phyloP scores from a whole-genome alignment of 129 eudicot species.

The Silybum marianum region DNA sequence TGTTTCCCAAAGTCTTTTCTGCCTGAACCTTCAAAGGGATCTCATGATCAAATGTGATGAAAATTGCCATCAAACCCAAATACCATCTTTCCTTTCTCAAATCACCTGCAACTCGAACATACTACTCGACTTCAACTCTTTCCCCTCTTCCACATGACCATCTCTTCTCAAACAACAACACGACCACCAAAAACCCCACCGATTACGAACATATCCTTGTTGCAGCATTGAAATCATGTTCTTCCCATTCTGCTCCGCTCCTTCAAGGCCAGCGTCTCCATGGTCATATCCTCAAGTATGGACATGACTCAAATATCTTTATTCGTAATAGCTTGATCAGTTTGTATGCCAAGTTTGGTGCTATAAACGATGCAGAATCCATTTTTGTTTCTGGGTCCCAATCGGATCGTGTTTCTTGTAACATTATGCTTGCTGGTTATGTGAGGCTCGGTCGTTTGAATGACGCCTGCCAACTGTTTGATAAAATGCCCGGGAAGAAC shows the following conservation, averaged over 20 bases:
- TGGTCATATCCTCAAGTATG: slow-evolving; percentile 50
- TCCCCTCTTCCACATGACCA: background rate
- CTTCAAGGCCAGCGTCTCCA: slow-evolving; percentile 64
- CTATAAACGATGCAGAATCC: slow-evolving; percentile 44
- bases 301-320: slow-evolving; percentile 57
- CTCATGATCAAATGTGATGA: slow-evolving; percentile 43
- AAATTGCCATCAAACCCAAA: slow-evolving; percentile 38
- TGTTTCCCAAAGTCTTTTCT: background rate
- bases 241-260: slow-evolving; percentile 43
- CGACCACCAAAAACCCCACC: background rate
- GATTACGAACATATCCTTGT: slow-evolving; percentile 47
- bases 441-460: slow-evolving; percentile 49
- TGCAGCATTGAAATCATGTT: slow-evolving; percentile 57
- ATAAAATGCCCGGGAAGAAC: slow-evolving; percentile 58
- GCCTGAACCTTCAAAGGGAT: background rate
- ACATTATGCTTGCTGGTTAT: slow-evolving; percentile 71
- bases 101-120: slow-evolving; percentile 24
- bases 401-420: slow-evolving; percentile 61
- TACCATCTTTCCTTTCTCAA: slow-evolving; percentile 22
- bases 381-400: slow-evolving; percentile 46
- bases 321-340: slow-evolving; percentile 77
- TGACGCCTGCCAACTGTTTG: slow-evolving; percentile 77
- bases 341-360: slow-evolving; percentile 65
- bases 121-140: slow-evolving; percentile 31
- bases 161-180: slow-evolving; percentile 15